phyloP scores from a whole-genome alignment of 1,139 yeast species.

The Candida dubliniensis region DNA sequence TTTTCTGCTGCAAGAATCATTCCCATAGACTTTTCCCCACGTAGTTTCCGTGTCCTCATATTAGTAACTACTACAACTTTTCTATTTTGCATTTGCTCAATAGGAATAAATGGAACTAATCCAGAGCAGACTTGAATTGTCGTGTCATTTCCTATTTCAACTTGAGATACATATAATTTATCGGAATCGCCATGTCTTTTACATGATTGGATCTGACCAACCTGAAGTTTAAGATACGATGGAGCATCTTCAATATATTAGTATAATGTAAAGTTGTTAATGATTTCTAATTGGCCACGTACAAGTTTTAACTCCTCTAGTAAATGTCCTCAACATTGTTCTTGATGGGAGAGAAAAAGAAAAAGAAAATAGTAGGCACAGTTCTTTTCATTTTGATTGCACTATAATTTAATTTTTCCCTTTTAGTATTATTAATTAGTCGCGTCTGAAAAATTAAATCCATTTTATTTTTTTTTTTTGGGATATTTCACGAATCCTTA shows the following conservation, averaged over 20 bases:
- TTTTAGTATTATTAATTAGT: slow-evolving; percentile 24
- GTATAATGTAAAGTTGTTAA: neutral
- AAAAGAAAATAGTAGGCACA: neutral
- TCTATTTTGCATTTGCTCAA: slow-evolving; percentile 83
- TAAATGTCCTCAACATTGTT: slow-evolving; percentile 5
- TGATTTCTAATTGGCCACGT: neutral
- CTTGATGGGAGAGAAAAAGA: neutral
- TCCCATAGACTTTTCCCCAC: slow-evolving; percentile 61
- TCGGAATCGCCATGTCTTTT: slow-evolving; percentile 53
- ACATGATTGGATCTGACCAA: slow-evolving; percentile 47
- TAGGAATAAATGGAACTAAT: slow-evolving; percentile 70
- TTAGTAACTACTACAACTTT: slow-evolving; percentile 82
- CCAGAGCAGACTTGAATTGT: slow-evolving; percentile 57
- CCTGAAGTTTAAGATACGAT: slow-evolving; percentile 31
- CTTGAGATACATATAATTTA: slow-evolving; percentile 51
- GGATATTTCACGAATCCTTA: neutral
- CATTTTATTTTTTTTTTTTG: slow-evolving; percentile 1
- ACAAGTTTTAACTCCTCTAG: slow-evolving; percentile 7
- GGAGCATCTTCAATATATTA: slow-evolving; percentile 15
- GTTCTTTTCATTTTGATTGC: neutral
- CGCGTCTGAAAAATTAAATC: slow-evolving; percentile 16
- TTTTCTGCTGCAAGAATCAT: slow-evolving; percentile 56
- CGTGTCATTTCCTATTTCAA: slow-evolving; percentile 25
- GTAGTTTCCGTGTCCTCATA: slow-evolving; percentile 88
- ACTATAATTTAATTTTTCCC: slow-evolving; percentile 18